Conservation (phyloP, 306 rosid species). For the Acacia crassicarpa region DNA sequence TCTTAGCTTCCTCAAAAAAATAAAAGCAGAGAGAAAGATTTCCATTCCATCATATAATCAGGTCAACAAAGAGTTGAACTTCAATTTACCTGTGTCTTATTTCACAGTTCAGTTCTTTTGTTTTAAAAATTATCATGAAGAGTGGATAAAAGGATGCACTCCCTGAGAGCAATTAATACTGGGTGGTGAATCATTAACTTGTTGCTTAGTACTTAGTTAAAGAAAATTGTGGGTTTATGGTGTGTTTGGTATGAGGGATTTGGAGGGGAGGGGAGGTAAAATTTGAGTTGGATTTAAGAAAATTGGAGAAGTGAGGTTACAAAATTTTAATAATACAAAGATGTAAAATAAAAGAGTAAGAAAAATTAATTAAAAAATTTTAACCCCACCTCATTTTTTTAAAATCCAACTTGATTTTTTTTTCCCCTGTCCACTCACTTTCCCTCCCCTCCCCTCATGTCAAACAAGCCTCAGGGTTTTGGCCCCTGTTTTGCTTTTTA, state of each 20-base stretch:
- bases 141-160: background rate
- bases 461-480: background rate
- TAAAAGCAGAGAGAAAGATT: background rate
- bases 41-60: background rate
- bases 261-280: no score
- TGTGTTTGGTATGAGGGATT: no score
- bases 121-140: background rate
- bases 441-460: no score
- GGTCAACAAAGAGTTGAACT: background rate
- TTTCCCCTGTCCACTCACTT: no score
- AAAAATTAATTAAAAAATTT: no score
- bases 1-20: background rate
- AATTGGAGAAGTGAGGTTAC: no score
- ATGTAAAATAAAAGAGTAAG: no score
- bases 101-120: background rate
- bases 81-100: background rate
- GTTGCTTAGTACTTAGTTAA: background rate
- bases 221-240: background rate
- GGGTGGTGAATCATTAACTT: constrained; percentile 4
- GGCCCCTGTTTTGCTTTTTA: background rate
- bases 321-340: no score
- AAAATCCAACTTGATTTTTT: no score
- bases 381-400: no score
- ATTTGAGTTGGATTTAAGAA: no score
- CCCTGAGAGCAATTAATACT: background rate